These are phyloP conservation scores for Dalechampia spathulata DNA, from an alignment of 441 rosid species.

Conservation along the genomic window DNA sequence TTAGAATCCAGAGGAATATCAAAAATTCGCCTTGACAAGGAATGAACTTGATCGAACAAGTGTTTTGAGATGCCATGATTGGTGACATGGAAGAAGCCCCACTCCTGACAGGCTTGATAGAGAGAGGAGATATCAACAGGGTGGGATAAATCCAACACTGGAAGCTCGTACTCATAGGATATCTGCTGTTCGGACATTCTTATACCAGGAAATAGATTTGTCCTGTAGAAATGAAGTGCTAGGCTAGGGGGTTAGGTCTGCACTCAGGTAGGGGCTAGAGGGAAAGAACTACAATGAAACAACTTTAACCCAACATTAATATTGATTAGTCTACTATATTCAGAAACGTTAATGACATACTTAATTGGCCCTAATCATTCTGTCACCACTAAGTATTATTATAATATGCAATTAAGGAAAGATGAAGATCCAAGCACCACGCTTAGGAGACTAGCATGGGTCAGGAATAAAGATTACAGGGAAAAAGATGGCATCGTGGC, in stretches of 20 bases:
- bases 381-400: slow-evolving; percentile 12
- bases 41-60: slow-evolving; percentile 28
- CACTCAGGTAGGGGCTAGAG: slow-evolving; percentile 15
- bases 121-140: slow-evolving; percentile 35
- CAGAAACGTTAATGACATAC: slow-evolving; percentile 12
- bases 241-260: slow-evolving; percentile 25
- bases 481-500: slow-evolving; percentile 1
- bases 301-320: not conserved
- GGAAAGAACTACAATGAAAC: not conserved
- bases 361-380: slow-evolving; percentile 1
- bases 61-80: slow-evolving; percentile 52
- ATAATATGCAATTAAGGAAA: slow-evolving; percentile 1
- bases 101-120: slow-evolving; percentile 46
- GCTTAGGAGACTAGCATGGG: slow-evolving; percentile 7
- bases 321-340: not conserved
- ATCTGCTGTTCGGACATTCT: slow-evolving; percentile 33
- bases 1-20: slow-evolving; percentile 43
- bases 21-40: slow-evolving; percentile 39
- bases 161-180: slow-evolving; percentile 43
- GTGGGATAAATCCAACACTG: slow-evolving; percentile 54
- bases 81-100: slow-evolving; percentile 60
- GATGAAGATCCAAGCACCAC: slow-evolving; percentile 5
- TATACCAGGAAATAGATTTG: slow-evolving; percentile 10
- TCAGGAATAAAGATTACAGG: slow-evolving; percentile 3
- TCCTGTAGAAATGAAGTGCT: slow-evolving; percentile 20